Evolutionary conservation across 1,284 basidiomycete genomes (phyloP).

Genomic region (Pseudozyma sp.): DNA sequence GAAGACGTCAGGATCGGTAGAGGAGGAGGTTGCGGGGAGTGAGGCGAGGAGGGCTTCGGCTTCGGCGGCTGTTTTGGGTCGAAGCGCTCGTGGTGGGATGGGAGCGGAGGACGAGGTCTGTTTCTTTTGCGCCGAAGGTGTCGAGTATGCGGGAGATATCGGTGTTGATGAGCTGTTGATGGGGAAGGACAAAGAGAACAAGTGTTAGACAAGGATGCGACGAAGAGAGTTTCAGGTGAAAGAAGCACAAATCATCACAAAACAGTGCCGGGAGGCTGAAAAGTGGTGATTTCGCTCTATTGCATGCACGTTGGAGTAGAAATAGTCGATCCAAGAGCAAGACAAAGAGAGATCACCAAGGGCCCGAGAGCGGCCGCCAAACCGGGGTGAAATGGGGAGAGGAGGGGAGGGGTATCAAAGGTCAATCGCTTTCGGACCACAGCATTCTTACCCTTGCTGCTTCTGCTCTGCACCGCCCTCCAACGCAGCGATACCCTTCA

Average conservation of each 20-base stretch:
- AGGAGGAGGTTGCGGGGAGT: background rate
- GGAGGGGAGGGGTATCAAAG: constrained; percentile 1
- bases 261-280: too few species aligned
- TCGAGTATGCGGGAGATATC: background rate
- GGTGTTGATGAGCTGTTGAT: background rate
- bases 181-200: background rate
- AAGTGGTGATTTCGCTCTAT: background rate
- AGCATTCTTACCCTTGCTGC: constrained; percentile 35
- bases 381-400: background rate
- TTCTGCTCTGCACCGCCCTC: constrained; percentile 20
- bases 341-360: background rate
- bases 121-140: constrained; percentile 13
- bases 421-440: too few species aligned
- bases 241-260: too few species aligned
- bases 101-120: constrained; percentile 32
- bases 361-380: too few species aligned
- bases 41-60: constrained; percentile 40
- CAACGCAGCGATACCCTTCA: constrained; percentile 48
- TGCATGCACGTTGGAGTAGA: constrained; percentile 33
- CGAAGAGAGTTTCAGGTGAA: background rate
- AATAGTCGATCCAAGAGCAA: constrained; percentile 26
- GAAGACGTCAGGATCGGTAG: constrained; percentile 26
- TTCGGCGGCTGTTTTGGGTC: constrained; percentile 49
- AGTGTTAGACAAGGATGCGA: background rate
- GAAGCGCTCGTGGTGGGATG: constrained; percentile 14